Percentiles rank a stretch among this genome's conserved stretches.
Evolutionary conservation across 257 asterid species (phyloP).

Genomic region (Nicotiana benthamiana): DNA sequence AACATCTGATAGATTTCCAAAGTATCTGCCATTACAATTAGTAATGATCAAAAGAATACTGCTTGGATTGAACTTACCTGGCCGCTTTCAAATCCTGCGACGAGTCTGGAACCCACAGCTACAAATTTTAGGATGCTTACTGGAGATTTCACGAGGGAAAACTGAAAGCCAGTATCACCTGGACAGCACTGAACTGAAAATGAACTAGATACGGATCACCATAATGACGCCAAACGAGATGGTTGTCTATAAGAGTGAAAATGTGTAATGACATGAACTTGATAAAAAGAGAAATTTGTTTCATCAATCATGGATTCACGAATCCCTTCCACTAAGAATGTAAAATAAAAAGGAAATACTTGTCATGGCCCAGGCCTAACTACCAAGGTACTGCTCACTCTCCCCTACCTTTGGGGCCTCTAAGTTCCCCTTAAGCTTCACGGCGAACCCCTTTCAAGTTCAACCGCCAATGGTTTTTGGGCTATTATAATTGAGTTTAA

Average conservation of each 20-base stretch:
- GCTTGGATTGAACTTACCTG: conserved; percentile 38
- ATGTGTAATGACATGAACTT: neutral
- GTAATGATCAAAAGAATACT: neutral
- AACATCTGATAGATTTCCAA: conserved; percentile 13
- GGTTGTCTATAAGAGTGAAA: neutral
- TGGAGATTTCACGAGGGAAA: conserved; percentile 56
- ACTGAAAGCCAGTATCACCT: conserved; percentile 32
- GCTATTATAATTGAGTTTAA: neutral
- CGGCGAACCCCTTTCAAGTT: neutral
- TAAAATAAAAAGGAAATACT: neutral
- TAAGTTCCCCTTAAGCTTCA: neutral
- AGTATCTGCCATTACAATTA: conserved; percentile 1
- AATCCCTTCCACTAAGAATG: neutral
- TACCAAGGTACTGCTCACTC: neutral
- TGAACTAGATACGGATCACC: conserved; percentile 14
- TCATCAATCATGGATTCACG: neutral
- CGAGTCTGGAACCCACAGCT: conserved; percentile 57
- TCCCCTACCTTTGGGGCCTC: neutral
- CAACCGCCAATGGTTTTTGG: neutral
- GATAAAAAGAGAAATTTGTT: neutral
- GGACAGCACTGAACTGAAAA: conserved; percentile 52
- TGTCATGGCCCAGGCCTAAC: neutral
- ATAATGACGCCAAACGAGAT: conserved; percentile 11
- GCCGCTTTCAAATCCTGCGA: conserved; percentile 74
- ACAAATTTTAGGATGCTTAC: conserved; percentile 55